Evolutionary conservation across 768 basidiomycete species (phyloP).

Genomic region (Gloeopeniophorella convolvens): DNA sequence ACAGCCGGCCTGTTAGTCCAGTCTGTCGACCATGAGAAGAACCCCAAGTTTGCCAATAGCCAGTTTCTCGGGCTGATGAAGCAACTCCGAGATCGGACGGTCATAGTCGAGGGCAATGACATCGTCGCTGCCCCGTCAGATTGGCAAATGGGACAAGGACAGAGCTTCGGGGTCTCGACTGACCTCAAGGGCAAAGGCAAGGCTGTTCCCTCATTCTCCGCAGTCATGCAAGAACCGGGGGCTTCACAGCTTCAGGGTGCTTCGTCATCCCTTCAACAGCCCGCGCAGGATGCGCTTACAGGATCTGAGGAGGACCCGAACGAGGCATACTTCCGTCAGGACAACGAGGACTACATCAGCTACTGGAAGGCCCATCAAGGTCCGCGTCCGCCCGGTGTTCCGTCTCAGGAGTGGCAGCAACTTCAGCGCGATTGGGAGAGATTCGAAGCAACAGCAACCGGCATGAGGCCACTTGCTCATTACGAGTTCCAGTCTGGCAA

Average conservation of each 20-base stretch:
- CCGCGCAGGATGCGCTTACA: background rate
- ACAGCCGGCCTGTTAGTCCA: slow-evolving; percentile 76
- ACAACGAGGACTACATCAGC: slow-evolving; percentile 57
- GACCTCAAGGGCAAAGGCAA: slow-evolving; percentile 70
- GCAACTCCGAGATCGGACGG: slow-evolving; percentile 70
- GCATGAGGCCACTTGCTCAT: slow-evolving; percentile 46
- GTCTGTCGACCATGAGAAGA: slow-evolving; percentile 65
- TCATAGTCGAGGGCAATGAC: slow-evolving; percentile 71
- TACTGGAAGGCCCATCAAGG: slow-evolving; percentile 48
- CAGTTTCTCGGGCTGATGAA: slow-evolving; percentile 83
- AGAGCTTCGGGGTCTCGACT: slow-evolving; percentile 21
- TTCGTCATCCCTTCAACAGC: background rate
- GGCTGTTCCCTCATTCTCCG: slow-evolving; percentile 24
- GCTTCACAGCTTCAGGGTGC: background rate
- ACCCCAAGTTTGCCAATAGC: slow-evolving; percentile 81
- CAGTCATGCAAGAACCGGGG: background rate
- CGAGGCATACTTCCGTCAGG: slow-evolving; percentile 64
- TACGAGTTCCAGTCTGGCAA: slow-evolving; percentile 77
- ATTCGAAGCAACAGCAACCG: slow-evolving; percentile 67
- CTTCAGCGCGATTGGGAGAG: slow-evolving; percentile 77
- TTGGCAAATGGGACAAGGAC: slow-evolving; percentile 19
- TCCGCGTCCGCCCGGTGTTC: background rate
- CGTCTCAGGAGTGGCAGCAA: slow-evolving; percentile 46
- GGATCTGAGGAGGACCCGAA: slow-evolving; percentile 35
- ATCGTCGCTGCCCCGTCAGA: slow-evolving; percentile 47